These are phyloP conservation scores for Eucalyptus erythrocorys DNA, from an alignment of 345 rosid species.

Conservation along the genomic window DNA sequence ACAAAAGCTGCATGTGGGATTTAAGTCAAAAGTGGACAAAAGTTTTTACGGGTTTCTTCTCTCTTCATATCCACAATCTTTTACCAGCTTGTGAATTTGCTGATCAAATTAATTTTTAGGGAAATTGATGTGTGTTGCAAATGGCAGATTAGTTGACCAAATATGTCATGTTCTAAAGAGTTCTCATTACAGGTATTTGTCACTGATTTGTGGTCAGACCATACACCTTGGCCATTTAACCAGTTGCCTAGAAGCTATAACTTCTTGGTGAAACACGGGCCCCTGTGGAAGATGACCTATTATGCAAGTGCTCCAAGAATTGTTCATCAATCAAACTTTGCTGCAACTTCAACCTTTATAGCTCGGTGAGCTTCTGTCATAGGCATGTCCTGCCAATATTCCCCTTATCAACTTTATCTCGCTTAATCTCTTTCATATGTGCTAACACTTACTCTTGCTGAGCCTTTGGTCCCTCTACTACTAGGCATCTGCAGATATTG, in stretches of 20 bases:
- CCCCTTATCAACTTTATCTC: not conserved
- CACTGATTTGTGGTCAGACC: slow-evolving; percentile 97
- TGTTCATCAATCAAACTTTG: slow-evolving; percentile 90
- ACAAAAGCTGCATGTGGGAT: not conserved
- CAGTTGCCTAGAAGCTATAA: slow-evolving; percentile 95
- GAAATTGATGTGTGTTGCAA: not conserved
- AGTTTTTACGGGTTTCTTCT: not conserved
- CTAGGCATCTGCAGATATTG: not conserved
- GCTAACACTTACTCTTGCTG: not conserved
- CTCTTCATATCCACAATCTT: not conserved
- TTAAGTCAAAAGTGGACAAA: not conserved
- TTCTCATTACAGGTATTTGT: slow-evolving; percentile 73
- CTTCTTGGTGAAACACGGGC: slow-evolving; percentile 89
- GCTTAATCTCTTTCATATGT: not conserved
- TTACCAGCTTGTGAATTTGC: not conserved
- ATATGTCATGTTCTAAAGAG: slow-evolving; percentile 3
- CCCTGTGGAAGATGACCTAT: slow-evolving; percentile 88
- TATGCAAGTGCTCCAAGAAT: slow-evolving; percentile 86
- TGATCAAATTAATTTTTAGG: not conserved
- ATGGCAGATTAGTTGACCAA: not conserved
- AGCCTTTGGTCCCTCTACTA: not conserved
- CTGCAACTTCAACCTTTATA: slow-evolving; percentile 90
- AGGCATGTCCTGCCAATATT: not conserved
- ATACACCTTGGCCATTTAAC: slow-evolving; percentile 99
- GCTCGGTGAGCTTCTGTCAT: slow-evolving; percentile 60